phyloP scores from a whole-genome alignment of 164 flowering plant species.

The Vitis rupestris region DNA sequence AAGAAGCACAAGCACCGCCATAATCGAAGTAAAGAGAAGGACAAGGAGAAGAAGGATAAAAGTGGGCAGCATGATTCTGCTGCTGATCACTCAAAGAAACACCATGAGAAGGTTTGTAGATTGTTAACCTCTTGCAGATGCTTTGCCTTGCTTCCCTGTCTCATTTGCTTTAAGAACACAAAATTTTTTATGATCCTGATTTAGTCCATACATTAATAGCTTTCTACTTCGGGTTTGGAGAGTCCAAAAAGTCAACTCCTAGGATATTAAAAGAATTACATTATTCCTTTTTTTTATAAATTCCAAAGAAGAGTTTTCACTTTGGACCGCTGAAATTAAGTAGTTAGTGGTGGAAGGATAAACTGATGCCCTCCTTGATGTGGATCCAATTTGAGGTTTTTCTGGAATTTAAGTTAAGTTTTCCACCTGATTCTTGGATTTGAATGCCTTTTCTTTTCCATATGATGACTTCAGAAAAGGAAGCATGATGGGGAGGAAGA shows the following conservation, averaged over 20 bases:
- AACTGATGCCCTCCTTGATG: too few relatives aligned
- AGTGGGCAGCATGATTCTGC: conserved; percentile 59
- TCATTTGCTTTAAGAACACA: background rate
- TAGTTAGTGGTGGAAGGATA: too few relatives aligned
- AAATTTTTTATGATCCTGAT: too few relatives aligned
- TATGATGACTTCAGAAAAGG: conserved; percentile 53
- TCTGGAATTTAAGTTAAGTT: background rate
- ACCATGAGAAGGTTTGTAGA: conserved; percentile 65
- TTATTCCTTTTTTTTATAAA: too few relatives aligned
- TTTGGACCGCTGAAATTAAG: too few relatives aligned
- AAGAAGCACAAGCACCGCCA: conserved; percentile 76
- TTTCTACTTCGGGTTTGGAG: too few relatives aligned
- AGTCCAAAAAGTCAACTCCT: too few relatives aligned
- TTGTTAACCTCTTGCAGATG: background rate
- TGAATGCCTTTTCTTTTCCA: background rate
- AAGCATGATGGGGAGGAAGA: conserved; percentile 79
- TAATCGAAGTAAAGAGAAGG: conserved; percentile 68
- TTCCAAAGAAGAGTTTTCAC: too few relatives aligned
- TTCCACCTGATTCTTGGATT: background rate
- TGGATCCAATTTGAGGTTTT: too few relatives aligned
- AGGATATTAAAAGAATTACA: too few relatives aligned
- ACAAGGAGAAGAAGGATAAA: conserved; percentile 69
- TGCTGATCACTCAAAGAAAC: conserved; percentile 62
- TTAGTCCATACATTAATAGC: background rate
- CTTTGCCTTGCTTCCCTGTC: background rate